Evolutionary conservation across 2,329 filamentous ascomycete species (phyloP).

Genomic region (Ophiostoma quercus): DNA sequence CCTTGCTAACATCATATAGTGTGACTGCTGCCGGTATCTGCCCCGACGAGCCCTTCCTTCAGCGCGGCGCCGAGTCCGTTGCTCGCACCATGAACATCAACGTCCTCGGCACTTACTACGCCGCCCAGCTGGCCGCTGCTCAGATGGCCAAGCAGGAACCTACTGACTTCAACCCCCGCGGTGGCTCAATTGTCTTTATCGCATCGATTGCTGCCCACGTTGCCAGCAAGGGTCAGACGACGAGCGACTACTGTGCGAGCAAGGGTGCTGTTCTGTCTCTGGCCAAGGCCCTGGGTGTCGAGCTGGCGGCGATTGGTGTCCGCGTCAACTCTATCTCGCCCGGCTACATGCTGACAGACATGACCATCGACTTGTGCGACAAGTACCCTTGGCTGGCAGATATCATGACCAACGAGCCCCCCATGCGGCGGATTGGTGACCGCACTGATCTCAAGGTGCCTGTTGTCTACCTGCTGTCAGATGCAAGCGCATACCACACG

Average conservation of each 20-base stretch:
- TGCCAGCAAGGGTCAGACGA: neutral
- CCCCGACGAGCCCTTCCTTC: conserved; percentile 20
- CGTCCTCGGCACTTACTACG: conserved; percentile 44
- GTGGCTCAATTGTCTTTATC: conserved; percentile 50
- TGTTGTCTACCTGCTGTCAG: conserved; percentile 19
- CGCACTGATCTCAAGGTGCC: conserved; percentile 20
- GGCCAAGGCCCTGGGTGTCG: conserved; percentile 30
- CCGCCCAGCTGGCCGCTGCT: conserved; percentile 46
- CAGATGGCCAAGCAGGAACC: neutral
- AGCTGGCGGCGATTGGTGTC: conserved; percentile 61
- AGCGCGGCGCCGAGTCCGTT: neutral
- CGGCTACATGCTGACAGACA: conserved; percentile 36
- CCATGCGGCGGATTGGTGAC: conserved; percentile 22
- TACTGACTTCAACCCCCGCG: neutral
- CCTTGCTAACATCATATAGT: neutral
- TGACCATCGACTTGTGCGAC: conserved; percentile 20
- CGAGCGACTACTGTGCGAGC: neutral
- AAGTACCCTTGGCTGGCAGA: conserved; percentile 10
- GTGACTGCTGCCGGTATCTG: neutral
- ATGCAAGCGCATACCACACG: conserved; percentile 20
- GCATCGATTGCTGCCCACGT: conserved; percentile 37
- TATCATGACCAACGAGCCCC: conserved; percentile 15
- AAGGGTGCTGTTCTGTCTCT: neutral
- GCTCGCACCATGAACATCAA: conserved; percentile 45
- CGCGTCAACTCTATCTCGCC: conserved; percentile 66